Conservation (phyloP, 495 filamentous ascomycete species). For the Neurospora terricola region DNA sequence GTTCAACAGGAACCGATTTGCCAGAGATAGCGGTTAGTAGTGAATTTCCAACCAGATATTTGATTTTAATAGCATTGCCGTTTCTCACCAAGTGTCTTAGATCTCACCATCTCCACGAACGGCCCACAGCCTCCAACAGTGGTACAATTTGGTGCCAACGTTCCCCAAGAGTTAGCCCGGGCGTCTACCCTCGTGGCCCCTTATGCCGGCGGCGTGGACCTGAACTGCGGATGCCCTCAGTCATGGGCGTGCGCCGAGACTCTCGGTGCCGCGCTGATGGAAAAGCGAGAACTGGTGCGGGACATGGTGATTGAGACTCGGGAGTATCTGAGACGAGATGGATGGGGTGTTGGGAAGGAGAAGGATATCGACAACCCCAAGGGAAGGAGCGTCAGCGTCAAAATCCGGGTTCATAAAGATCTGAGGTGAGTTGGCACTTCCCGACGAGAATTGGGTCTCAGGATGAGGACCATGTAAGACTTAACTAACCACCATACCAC, state of each 20-base stretch:
- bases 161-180: conserved; percentile 45
- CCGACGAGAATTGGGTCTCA: too few relatives aligned
- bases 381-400: conserved; percentile 47
- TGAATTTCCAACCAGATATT: too few relatives aligned
- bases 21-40: conserved; percentile 37
- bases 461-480: not conserved
- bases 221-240: conserved; percentile 64
- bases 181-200: conserved; percentile 51
- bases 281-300: conserved; percentile 45
- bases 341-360: conserved; percentile 32
- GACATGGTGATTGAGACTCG: conserved; percentile 47
- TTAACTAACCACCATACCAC: not conserved
- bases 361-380: conserved; percentile 20
- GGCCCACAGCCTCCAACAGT: conserved; percentile 47
- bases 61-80: too few relatives aligned
- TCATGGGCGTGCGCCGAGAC: conserved; percentile 55
- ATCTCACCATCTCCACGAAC: conserved; percentile 27
- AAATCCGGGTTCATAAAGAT: conserved; percentile 55
- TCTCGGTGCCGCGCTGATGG: conserved; percentile 55
- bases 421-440: conserved; percentile 24
- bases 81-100: conserved; percentile 8
- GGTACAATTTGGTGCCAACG: conserved; percentile 52
- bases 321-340: conserved; percentile 29
- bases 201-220: conserved; percentile 49
- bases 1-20: conserved; percentile 49